Conservation (phyloP, 1,284 basidiomycete species). For the Moniliella sp. region DNA sequence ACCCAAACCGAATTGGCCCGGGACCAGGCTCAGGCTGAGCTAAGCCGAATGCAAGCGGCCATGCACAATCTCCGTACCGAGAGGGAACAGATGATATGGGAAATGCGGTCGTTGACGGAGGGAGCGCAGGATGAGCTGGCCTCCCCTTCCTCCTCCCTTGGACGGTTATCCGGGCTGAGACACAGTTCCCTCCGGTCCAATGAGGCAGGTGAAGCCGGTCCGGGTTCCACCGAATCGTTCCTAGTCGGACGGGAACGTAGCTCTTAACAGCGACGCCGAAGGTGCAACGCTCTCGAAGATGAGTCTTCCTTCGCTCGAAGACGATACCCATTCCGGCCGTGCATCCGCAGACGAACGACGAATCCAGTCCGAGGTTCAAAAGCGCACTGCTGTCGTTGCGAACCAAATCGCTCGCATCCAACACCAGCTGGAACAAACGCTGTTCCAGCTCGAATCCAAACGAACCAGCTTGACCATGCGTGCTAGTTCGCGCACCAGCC, state of each 20-base stretch:
- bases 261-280: no score
- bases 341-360: slow-evolving; percentile 17
- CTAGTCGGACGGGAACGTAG: no score
- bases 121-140: slow-evolving; percentile 9
- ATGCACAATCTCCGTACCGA: slow-evolving; percentile 15
- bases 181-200: slow-evolving; percentile 3
- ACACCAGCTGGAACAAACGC: slow-evolving; percentile 22
- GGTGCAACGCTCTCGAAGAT: no score
- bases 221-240: no score
- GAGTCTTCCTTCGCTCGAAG: slow-evolving; percentile 7
- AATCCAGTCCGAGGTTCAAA: slow-evolving; percentile 13
- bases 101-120: slow-evolving; percentile 19
- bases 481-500: no score
- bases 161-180: slow-evolving; percentile 2
- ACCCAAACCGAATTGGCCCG: slow-evolving; percentile 21
- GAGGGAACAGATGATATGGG: slow-evolving; percentile 27
- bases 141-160: slow-evolving; percentile 7
- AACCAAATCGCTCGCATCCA: slow-evolving; percentile 25
- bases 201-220: no score
- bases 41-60: slow-evolving; percentile 15
- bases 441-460: slow-evolving; percentile 15
- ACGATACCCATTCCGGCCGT: slow-evolving; percentile 17
- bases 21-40: slow-evolving; percentile 16
- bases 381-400: slow-evolving; percentile 18
- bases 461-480: neutral